These are phyloP conservation scores for Pichia eremophila DNA, from an alignment of 805 yeast species.

Conservation along the genomic window DNA sequence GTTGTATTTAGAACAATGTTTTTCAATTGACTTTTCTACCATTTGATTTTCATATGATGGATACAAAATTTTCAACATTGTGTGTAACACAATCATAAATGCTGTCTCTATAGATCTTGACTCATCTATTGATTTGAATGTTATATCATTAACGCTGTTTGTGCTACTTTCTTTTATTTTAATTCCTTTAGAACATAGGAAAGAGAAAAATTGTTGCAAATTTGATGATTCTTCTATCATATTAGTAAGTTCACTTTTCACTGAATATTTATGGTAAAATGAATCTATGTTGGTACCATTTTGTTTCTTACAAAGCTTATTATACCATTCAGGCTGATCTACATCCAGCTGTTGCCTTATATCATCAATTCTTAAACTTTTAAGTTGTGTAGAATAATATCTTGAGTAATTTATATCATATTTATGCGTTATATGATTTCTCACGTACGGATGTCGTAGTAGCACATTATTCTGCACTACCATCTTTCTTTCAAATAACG, in stretches of 20 bases:
- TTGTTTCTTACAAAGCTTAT: constrained; percentile 6
- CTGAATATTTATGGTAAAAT: not conserved
- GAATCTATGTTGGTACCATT: not conserved
- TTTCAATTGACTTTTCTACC: not conserved
- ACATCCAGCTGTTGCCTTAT: not conserved
- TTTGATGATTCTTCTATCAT: constrained; percentile 5
- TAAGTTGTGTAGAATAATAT: not conserved
- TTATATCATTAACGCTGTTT: not conserved
- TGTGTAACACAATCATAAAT: constrained; percentile 16
- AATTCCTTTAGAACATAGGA: not conserved
- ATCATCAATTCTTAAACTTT: not conserved
- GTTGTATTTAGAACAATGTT: not conserved
- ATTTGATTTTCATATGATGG: constrained; percentile 7
- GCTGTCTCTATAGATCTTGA: constrained; percentile 20
- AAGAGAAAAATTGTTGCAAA: constrained; percentile 9
- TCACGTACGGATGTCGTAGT: not conserved
- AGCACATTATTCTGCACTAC: not conserved
- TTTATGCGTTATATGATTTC: not conserved
- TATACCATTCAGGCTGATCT: constrained; percentile 6
- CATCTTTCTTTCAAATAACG: not conserved
- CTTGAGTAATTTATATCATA: not conserved
- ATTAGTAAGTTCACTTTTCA: not conserved
- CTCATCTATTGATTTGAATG: constrained; percentile 7
- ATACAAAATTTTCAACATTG: constrained; percentile 9
- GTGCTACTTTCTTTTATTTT: not conserved